Evolutionary conservation across 2,329 filamentous ascomycete species (phyloP).

Genomic region (Paraconiothyrium brasiliense): DNA sequence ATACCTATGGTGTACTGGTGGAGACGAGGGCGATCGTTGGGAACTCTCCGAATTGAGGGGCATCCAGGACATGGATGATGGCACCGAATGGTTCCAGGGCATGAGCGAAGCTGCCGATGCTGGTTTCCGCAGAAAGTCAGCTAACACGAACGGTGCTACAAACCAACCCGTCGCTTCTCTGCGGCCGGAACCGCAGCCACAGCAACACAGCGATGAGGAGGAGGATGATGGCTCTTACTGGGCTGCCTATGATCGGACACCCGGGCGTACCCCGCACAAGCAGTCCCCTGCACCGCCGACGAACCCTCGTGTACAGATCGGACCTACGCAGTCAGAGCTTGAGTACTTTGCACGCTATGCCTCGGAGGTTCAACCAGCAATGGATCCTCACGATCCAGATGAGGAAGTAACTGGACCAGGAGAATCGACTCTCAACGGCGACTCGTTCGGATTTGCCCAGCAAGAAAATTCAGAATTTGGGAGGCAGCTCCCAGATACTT

Average conservation of each 20-base stretch:
- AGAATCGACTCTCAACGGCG: constrained; percentile 64
- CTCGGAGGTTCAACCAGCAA: constrained; percentile 76
- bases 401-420: constrained; percentile 63
- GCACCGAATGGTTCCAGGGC: constrained; percentile 64
- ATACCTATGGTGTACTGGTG: constrained; percentile 74
- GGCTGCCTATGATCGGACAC: constrained; percentile 80
- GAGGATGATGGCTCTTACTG: constrained; percentile 83
- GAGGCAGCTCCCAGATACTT: neutral
- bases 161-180: constrained; percentile 20
- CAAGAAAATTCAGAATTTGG: constrained; percentile 34
- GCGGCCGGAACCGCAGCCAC: constrained; percentile 22
- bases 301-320: constrained; percentile 48
- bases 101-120: constrained; percentile 70
- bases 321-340: constrained; percentile 63
- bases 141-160: constrained; percentile 29
- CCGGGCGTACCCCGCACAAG: constrained; percentile 59
- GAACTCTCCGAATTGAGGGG: constrained; percentile 74
- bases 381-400: constrained; percentile 84
- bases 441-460: constrained; percentile 50
- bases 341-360: constrained; percentile 82
- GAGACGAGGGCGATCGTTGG: constrained; percentile 74
- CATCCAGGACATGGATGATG: constrained; percentile 65
- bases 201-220: constrained; percentile 63
- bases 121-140: constrained; percentile 42
- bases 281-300: constrained; percentile 68